Evolutionary conservation across 805 yeast species (phyloP).

Genomic region (Candida ovalis): DNA sequence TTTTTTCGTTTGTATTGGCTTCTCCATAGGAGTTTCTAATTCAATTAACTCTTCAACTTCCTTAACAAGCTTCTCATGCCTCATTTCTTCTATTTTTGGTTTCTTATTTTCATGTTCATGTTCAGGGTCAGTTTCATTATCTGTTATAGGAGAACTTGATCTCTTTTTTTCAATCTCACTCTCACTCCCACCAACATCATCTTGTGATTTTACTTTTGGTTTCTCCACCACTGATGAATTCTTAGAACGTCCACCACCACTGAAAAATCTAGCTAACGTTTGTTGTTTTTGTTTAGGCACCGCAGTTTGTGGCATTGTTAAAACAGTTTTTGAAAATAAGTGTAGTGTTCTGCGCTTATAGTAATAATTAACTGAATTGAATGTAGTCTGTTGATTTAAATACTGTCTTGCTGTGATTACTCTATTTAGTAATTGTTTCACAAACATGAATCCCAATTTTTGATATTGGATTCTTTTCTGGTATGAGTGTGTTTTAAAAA

Average conservation of each 20-base stretch:
- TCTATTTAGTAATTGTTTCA: neutral
- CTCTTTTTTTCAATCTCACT: neutral
- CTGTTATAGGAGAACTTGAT: neutral
- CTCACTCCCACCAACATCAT: neutral
- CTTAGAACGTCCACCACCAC: conserved; percentile 7
- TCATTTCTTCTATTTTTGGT: neutral
- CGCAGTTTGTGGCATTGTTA: neutral
- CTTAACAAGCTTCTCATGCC: conserved; percentile 15
- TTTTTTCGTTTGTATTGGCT: conserved; percentile 9
- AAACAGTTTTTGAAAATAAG: too few species aligned
- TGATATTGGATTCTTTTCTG: too few species aligned
- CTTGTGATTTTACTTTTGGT: too few species aligned
- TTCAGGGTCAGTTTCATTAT: neutral
- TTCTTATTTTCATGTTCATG: neutral
- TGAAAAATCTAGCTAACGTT: conserved; percentile 19
- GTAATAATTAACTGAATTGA: too few species aligned
- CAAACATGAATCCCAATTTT: neutral
- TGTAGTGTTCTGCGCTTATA: too few species aligned
- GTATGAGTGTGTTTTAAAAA: too few species aligned
- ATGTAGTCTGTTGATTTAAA: too few species aligned
- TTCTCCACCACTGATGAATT: neutral
- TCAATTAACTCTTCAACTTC: conserved; percentile 22
- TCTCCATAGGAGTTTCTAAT: conserved; percentile 1
- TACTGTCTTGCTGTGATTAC: neutral
- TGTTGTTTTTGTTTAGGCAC: conserved; percentile 14